Percentiles rank a stretch among this genome's conserved stretches.
Conservation (phyloP, 495 filamentous ascomycete genomes). For the Penicillium egyptiacum region DNA sequence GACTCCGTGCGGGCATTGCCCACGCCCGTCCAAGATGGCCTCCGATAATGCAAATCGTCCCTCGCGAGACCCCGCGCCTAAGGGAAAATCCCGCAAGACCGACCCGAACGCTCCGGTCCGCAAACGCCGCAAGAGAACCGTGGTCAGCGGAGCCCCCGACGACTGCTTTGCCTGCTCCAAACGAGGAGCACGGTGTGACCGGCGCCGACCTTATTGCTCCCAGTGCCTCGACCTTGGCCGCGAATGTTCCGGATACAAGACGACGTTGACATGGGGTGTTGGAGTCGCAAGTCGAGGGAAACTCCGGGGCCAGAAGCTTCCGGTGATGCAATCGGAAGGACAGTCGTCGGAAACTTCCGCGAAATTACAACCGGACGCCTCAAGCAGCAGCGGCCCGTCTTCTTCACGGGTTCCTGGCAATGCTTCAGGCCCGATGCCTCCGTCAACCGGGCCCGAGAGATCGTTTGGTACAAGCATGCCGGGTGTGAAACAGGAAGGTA, state of each 20-base stretch:
- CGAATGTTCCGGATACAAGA: slow-evolving; percentile 96
- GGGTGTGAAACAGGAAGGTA: slow-evolving; percentile 6
- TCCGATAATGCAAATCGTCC: slow-evolving; percentile 16
- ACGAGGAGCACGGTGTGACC: slow-evolving; percentile 80
- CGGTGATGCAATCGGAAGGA: slow-evolving; percentile 55
- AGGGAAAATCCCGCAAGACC: slow-evolving; percentile 32
- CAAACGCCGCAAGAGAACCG: slow-evolving; percentile 85
- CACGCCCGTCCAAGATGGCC: slow-evolving; percentile 19
- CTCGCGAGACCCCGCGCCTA: slow-evolving; percentile 25
- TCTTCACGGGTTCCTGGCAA: slow-evolving; percentile 16
- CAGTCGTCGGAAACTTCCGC: slow-evolving; percentile 16
- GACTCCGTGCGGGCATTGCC: slow-evolving; percentile 16
- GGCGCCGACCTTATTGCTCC: slow-evolving; percentile 90
- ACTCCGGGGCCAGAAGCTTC: slow-evolving; percentile 82
- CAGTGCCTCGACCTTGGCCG: slow-evolving; percentile 89
- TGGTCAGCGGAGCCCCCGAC: slow-evolving; percentile 84
- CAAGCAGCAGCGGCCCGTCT: slow-evolving; percentile 18
- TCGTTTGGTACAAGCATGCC: slow-evolving; percentile 4
- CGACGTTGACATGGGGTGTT: slow-evolving; percentile 95
- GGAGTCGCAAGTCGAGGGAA: slow-evolving; percentile 97
- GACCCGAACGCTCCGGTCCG: slow-evolving; percentile 39
- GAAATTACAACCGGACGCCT: slow-evolving; percentile 17
- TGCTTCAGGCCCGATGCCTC: slow-evolving; percentile 14
- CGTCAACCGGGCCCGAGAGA: slow-evolving; percentile 6
- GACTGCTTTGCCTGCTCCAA: slow-evolving; percentile 95